These are phyloP conservation scores for Xylaria bambusicola DNA, from an alignment of 495 filamentous ascomycete genomes.

Conservation along the genomic window DNA sequence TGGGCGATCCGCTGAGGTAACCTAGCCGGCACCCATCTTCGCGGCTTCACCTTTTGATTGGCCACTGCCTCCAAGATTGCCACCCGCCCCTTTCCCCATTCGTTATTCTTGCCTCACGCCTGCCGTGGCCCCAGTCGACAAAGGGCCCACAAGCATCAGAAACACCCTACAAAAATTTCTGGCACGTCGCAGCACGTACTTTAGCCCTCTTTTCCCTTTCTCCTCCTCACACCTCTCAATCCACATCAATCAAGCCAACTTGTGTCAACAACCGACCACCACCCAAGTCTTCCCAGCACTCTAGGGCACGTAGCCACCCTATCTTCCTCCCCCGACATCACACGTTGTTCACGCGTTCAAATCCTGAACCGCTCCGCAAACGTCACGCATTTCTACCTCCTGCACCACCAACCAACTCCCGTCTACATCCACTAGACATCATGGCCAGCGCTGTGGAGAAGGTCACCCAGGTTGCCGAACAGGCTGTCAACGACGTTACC, in stretches of 20 bases:
- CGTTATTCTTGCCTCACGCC: slow-evolving; percentile 23
- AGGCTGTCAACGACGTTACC: slow-evolving; percentile 76
- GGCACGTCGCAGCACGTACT: slow-evolving; percentile 39
- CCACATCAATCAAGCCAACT: slow-evolving; percentile 43
- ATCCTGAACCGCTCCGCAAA: slow-evolving; percentile 43
- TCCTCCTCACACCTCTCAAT: slow-evolving; percentile 51
- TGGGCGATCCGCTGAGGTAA: neutral
- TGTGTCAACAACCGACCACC: slow-evolving; percentile 41
- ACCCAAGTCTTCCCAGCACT: slow-evolving; percentile 47
- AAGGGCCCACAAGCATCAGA: slow-evolving; percentile 39
- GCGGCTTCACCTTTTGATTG: slow-evolving; percentile 10
- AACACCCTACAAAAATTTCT: slow-evolving; percentile 54
- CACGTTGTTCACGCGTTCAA: slow-evolving; percentile 57
- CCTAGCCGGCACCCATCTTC: neutral
- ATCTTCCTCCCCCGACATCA: slow-evolving; percentile 58
- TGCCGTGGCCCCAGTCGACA: slow-evolving; percentile 27
- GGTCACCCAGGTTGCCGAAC: slow-evolving; percentile 59
- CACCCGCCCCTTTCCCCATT: slow-evolving; percentile 16
- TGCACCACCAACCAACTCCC: slow-evolving; percentile 11
- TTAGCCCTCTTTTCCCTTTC: slow-evolving; percentile 39
- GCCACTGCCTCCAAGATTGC: no score
- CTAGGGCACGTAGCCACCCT: slow-evolving; percentile 95
- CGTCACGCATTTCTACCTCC: slow-evolving; percentile 41
- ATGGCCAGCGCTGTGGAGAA: slow-evolving; percentile 67
- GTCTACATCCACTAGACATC: slow-evolving; percentile 41